Conservation (phyloP, 73 alveolate genomes). For the Tetrahymena malaccensis region DNA sequence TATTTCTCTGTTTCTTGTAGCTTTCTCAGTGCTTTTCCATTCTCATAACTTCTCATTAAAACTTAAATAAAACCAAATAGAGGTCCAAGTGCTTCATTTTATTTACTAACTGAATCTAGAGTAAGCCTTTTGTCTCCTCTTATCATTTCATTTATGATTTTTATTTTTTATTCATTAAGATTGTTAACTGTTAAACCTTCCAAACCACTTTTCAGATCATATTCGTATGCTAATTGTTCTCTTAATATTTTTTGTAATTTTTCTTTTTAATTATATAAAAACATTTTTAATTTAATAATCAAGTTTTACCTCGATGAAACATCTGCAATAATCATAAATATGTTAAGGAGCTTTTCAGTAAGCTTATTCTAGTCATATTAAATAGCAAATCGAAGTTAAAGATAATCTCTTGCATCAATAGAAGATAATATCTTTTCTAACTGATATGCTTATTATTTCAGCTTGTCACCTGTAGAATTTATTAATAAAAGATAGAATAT, state of each 20-base stretch:
- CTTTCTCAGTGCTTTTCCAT: background rate
- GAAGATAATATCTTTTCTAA: slow-evolving; percentile 32
- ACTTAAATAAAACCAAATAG: slow-evolving; percentile 19
- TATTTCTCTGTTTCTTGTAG: background rate
- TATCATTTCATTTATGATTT: slow-evolving; percentile 21
- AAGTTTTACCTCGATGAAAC: background rate
- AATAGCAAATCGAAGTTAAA: slow-evolving; percentile 15
- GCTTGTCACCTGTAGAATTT: background rate
- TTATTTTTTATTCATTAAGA: slow-evolving; percentile 22
- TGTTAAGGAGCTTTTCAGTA: slow-evolving; percentile 15
- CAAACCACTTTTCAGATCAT: slow-evolving; percentile 12
- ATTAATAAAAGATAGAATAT: background rate
- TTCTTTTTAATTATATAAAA: background rate
- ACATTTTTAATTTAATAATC: background rate
- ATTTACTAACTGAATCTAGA: slow-evolving; percentile 18
- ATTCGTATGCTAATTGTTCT: slow-evolving; percentile 30
- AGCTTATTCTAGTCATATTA: slow-evolving; percentile 33
- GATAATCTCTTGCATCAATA: slow-evolving; percentile 22
- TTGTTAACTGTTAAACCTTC: slow-evolving; percentile 38
- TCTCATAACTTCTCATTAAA: slow-evolving; percentile 22
- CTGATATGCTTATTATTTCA: slow-evolving; percentile 22
- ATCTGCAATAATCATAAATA: slow-evolving; percentile 29
- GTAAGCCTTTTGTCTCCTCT: slow-evolving; percentile 40
- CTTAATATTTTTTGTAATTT: background rate
- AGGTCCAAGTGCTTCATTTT: slow-evolving; percentile 15